phyloP scores from a whole-genome alignment of 2,329 filamentous ascomycete species.

The Phaeophleospora eucalypticola region DNA sequence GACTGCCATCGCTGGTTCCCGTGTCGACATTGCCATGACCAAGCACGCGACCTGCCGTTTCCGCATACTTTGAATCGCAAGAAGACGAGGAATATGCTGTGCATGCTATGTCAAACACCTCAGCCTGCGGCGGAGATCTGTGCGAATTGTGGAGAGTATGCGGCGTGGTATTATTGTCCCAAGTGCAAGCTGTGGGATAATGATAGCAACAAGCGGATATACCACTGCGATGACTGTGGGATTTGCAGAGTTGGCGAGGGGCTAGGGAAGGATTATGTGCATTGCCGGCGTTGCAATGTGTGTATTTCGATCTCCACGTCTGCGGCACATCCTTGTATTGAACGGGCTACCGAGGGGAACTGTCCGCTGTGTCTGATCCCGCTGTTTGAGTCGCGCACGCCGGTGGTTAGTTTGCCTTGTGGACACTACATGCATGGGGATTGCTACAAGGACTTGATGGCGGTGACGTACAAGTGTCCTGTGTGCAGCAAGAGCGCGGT shows the following conservation, averaged over 20 bases:
- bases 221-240: conserved; percentile 93
- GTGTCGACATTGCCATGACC: conserved; percentile 92
- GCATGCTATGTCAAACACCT: conserved; percentile 86
- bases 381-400: conserved; percentile 84
- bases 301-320: conserved; percentile 88
- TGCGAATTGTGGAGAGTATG: conserved; percentile 67
- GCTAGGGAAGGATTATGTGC: conserved; percentile 92
- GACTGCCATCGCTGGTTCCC: conserved; percentile 90
- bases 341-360: conserved; percentile 88
- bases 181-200: conserved; percentile 98
- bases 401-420: conserved; percentile 90
- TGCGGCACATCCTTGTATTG: conserved; percentile 85
- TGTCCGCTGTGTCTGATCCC: conserved; percentile 97
- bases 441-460: conserved; percentile 85
- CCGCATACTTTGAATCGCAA: conserved; percentile 63
- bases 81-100: conserved; percentile 91
- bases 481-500: conserved; percentile 95
- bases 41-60: conserved; percentile 59
- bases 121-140: conserved; percentile 79
- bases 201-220: conserved; percentile 83
- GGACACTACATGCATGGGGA: conserved; percentile 91
- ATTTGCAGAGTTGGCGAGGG: conserved; percentile 90
- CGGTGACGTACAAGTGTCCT: conserved; percentile 88
- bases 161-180: conserved; percentile 87
- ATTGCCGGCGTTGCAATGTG: conserved; percentile 95